These are phyloP conservation scores for Zychaea mexicana DNA, from an alignment of 371 early-diverging fungal genomes.

Conservation along the genomic window DNA sequence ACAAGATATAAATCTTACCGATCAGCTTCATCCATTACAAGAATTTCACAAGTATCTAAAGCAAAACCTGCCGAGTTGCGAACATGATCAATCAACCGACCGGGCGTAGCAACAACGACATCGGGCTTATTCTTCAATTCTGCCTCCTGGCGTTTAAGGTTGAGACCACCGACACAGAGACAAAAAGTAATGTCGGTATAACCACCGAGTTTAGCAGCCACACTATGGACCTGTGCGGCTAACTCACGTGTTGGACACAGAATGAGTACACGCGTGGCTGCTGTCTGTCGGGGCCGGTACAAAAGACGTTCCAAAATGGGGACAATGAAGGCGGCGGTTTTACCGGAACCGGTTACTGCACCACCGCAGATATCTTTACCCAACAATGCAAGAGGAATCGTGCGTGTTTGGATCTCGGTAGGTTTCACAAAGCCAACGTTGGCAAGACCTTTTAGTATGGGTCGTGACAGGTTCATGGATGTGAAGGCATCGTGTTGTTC, in stretches of 20 bases:
- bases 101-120: conserved; percentile 99
- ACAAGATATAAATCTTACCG: conserved; percentile 44
- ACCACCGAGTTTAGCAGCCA: conserved; percentile 82
- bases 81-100: conserved; percentile 98
- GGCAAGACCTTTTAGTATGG: conserved; percentile 92
- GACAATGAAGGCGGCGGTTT: conserved; percentile 98
- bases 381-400: conserved; percentile 96
- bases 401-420: conserved; percentile 95
- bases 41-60: conserved; percentile 92
- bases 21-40: conserved; percentile 99
- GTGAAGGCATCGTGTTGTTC: conserved; percentile 76
- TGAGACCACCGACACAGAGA: conserved; percentile 94
- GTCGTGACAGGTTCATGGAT: conserved; percentile 91
- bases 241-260: conserved; percentile 99
- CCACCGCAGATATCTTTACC: conserved; percentile 99
- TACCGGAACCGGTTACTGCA: conserved; percentile 99
- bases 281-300: conserved; percentile 79
- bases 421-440: conserved; percentile 92
- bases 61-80: conserved; percentile 90
- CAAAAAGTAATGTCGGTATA: conserved; percentile 89
- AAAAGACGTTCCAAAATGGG: conserved; percentile 96
- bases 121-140: conserved; percentile 94
- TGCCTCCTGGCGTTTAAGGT: conserved; percentile 88
- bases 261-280: conserved; percentile 92
- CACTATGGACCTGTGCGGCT: conserved; percentile 95